Base-by-base conservation (phyloP, 495 filamentous ascomycete genomes). In the Chaetomium fimeti region DNA sequence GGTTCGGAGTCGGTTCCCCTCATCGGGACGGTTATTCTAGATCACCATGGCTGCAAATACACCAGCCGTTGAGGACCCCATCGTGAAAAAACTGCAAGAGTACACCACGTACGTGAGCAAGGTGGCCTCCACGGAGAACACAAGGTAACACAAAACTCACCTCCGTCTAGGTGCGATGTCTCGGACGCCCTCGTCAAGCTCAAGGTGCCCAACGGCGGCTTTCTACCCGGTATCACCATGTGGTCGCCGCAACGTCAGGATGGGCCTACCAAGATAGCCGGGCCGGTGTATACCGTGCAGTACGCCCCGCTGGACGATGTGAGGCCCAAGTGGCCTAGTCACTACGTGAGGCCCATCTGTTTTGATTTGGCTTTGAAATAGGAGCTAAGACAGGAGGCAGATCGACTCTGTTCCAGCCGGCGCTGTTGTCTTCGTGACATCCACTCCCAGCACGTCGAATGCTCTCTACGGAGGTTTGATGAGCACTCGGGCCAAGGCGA, bases 391-490 rank as follows among this genome's bases (percentile, higher is more conserved):
- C 18, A 62, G 11, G 12, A 24, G 29, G n/a, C 57, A 85, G 83
- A 84, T 83, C 63, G 84, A 87, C 66, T 68, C 75, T 0, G 76
- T 87, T 25, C 83, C 83, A 7, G 54, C 74, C 3, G 80, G 77
- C 24, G 76, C 79, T 15, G 78, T 87, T 0, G 68, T 87, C 15
- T 86, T 87, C 65, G 80, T 87, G 22, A 85, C 84, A 5, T 80
- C 79, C 55, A 83, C 83, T 2, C 74, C 79, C 15, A 74, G 72
- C 18, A 77, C 77, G 28, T 75, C 81, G 45, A 87, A 84, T 56
- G 85, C 85, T 13, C 79, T 82, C 27, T 88, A 83, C 66, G 85
- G 85, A 25, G 84, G 85, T 2, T 73, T 88, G 12, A 87, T 88
- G 84, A 81, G 79, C 25, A 78, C 76, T 0, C 75, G 84, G 16